Evolutionary conservation across 495 filamentous ascomycete species (phyloP), one percentile per base, ranked within the genome.

Genomic region (Penicilliopsis zonata): DNA sequence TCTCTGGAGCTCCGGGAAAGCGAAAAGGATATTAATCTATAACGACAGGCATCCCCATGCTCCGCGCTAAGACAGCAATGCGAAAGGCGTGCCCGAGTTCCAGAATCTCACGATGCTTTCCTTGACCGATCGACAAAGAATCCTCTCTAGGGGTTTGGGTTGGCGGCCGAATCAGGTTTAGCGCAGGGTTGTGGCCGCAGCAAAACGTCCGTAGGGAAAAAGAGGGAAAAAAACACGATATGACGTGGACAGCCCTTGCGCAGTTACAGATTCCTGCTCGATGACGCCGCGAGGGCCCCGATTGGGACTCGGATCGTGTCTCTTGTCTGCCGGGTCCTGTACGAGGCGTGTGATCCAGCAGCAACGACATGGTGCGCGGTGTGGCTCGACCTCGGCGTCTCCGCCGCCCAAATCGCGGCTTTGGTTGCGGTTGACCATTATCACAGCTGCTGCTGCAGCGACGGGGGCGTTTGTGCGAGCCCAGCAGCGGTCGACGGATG

Each of bases 381-480:
- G 38, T 10, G 46, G 42, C 8, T 50, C 50, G 22, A 42, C 52
- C 33, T 17, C 44, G 25, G 32, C 46, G 20, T 40, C 41, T 9
- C 38, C 50, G 17, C 39, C 47, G 24, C 44, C 37, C 29, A 58
- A 46, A 43, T 46, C 40, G 16, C 55, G 44, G 9, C 38, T 42
- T 36, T 63, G 59, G 61, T 27, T 58, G 17, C 53, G 52, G 19
- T 30, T 63, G 23, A 40, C 44, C 17, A 19, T 57, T 31, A 43
- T 63, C 24, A 62, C 49, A 16, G 36, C 47, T 13, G 38, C 52
- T 16, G 58, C 59, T 22, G 52, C 47, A 14, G 57, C 47, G 28
- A 43, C 52, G 33, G 61, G 61, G 18, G 56, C 50, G 12, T 63
- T 58, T 33, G 16, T 57, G 32, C 46, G 53, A 33, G 57, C 52